A percentile compares a stretch with the other conserved stretches of the same genome.
phyloP scores from a whole-genome alignment of 352 stramenopile species.

The Poterioochromonas sp. region DNA sequence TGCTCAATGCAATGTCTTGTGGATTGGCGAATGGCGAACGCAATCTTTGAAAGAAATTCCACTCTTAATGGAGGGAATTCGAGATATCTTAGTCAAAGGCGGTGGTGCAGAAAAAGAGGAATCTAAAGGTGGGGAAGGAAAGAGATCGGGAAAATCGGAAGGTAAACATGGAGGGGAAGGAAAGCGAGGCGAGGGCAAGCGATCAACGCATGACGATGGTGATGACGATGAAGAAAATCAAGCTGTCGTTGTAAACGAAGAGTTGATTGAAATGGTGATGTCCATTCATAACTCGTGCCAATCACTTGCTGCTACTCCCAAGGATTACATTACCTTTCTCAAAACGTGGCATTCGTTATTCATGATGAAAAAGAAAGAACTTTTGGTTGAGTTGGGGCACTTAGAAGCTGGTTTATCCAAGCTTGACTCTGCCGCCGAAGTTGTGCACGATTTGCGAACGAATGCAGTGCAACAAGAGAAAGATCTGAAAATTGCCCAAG shows the following conservation, averaged over 20 bases:
- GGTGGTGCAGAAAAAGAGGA: constrained; percentile 33
- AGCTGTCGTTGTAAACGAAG: constrained; percentile 33
- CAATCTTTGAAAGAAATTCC: constrained; percentile 64
- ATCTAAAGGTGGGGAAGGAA: constrained; percentile 36
- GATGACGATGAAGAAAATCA: constrained; percentile 9
- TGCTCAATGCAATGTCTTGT: constrained; percentile 74
- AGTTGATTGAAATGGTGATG: constrained; percentile 41
- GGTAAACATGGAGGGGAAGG: background rate
- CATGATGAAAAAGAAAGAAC: constrained; percentile 62
- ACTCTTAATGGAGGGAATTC: constrained; percentile 50
- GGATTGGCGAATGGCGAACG: constrained; percentile 79
- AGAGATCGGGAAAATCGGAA: constrained; percentile 1
- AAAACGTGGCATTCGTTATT: constrained; percentile 64
- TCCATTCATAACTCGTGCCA: constrained; percentile 44
- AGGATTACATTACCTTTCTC: constrained; percentile 58
- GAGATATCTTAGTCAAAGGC: constrained; percentile 36
- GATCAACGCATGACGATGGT: background rate
- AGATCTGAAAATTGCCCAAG: constrained; percentile 69
- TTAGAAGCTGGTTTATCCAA: constrained; percentile 77
- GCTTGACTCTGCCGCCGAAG: constrained; percentile 72
- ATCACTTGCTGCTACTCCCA: constrained; percentile 35
- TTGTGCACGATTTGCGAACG: constrained; percentile 75
- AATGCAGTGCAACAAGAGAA: constrained; percentile 76
- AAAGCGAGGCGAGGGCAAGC: constrained; percentile 14
- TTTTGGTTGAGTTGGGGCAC: constrained; percentile 71